phyloP scores from a whole-genome alignment of 805 yeast species.

The Jamesozyma spencerorum region DNA sequence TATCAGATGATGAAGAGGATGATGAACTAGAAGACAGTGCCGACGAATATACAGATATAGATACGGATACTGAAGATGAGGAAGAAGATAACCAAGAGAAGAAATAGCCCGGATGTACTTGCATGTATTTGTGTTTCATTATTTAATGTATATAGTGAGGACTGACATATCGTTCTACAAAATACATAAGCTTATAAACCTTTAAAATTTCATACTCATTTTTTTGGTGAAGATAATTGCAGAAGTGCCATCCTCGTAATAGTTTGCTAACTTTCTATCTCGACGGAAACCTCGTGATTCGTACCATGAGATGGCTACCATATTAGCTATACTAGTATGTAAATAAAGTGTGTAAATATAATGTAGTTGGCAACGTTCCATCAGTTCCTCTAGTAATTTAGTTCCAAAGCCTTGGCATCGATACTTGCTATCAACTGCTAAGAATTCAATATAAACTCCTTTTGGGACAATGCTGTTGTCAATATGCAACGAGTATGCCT shows the following conservation, averaged over 20 bases:
- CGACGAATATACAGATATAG: slow-evolving; percentile 29
- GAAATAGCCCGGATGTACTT: neutral
- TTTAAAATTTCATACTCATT: too few species aligned
- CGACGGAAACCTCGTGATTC: slow-evolving; percentile 36
- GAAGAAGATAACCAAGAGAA: neutral
- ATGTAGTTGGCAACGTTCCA: slow-evolving; percentile 41
- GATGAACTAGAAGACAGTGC: slow-evolving; percentile 40
- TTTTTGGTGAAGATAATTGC: neutral
- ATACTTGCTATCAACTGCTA: slow-evolving; percentile 61
- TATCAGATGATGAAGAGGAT: slow-evolving; percentile 58
- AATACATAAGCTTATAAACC: too few species aligned
- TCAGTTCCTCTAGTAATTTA: slow-evolving; percentile 45
- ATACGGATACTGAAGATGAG: slow-evolving; percentile 29
- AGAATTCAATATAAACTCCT: slow-evolving; percentile 51
- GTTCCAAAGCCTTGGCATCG: slow-evolving; percentile 54
- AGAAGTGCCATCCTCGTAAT: neutral
- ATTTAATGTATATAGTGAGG: too few species aligned
- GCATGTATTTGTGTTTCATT: too few species aligned
- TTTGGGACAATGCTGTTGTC: slow-evolving; percentile 34
- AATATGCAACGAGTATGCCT: slow-evolving; percentile 41
- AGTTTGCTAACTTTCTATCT: neutral
- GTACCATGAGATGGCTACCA: slow-evolving; percentile 43
- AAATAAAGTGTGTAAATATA: slow-evolving; percentile 37
- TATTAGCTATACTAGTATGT: slow-evolving; percentile 43
- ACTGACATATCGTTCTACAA: too few species aligned